A percentile compares a stretch with the other conserved stretches of the same genome.
Evolutionary conservation across 2,329 filamentous ascomycete species (phyloP).

Genomic region (Aspergillus flavus): DNA sequence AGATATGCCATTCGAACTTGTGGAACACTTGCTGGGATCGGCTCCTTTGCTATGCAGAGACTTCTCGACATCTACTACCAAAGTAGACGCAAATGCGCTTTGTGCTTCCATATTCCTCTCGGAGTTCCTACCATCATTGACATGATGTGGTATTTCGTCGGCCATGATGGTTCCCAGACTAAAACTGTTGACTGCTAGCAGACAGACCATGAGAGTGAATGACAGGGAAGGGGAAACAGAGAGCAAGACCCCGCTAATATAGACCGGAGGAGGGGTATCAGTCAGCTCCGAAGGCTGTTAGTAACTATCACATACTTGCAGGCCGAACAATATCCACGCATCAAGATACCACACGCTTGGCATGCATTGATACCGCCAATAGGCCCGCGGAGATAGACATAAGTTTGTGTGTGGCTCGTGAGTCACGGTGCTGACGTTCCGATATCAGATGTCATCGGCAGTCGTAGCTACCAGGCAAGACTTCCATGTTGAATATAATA

Average conservation of each 20-base stretch:
- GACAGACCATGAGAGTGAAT: not conserved
- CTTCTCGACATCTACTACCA: not conserved
- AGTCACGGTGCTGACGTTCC: not conserved
- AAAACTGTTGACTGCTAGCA: not conserved
- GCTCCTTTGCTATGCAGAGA: not conserved
- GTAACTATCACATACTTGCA: not conserved
- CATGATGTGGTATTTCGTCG: not conserved
- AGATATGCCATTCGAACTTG: not conserved
- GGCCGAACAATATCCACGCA: not conserved
- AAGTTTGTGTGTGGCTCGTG: not conserved
- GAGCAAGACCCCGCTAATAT: not conserved
- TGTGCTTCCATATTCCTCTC: not conserved
- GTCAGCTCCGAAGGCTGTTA: not conserved
- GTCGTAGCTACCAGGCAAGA: not conserved
- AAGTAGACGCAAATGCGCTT: not conserved
- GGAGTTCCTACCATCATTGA: not conserved
- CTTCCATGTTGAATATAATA: not conserved
- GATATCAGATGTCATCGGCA: not conserved
- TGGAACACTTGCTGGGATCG: not conserved
- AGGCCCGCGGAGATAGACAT: not conserved
- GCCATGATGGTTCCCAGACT: not conserved
- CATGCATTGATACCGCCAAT: not conserved
- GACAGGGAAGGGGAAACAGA: not conserved
- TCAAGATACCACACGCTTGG: not conserved
- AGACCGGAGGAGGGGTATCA: not conserved